Percentiles rank a stretch among this genome's conserved stretches.
Conservation (phyloP, 2,329 filamentous ascomycete genomes). For the Aphanoascus verrucosus region DNA sequence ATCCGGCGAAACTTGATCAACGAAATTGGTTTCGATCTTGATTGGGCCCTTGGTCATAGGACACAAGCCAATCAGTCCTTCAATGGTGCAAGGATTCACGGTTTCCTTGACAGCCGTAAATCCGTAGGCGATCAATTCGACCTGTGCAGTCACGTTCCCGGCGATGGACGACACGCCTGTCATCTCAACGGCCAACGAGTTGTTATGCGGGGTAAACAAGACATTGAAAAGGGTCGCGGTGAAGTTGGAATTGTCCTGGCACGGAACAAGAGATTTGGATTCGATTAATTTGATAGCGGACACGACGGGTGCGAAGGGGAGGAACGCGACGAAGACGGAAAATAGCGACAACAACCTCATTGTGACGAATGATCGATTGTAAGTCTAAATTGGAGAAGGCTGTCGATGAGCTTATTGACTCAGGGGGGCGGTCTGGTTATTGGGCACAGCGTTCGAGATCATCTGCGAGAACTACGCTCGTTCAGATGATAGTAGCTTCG, state of each 20-base stretch:
- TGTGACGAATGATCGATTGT: background rate
- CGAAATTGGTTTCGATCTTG: constrained; percentile 57
- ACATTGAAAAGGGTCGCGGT: constrained; percentile 84
- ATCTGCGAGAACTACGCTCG: background rate
- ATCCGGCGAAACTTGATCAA: constrained; percentile 40
- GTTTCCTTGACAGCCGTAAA: constrained; percentile 56
- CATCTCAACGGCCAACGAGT: constrained; percentile 61
- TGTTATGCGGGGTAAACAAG: constrained; percentile 53
- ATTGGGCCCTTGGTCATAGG: constrained; percentile 83
- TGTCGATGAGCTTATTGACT: background rate
- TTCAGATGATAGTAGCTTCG: background rate
- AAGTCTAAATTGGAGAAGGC: background rate
- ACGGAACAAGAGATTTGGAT: constrained; percentile 74
- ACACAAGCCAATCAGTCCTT: constrained; percentile 58
- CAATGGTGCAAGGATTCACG: constrained; percentile 61
- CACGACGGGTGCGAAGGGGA: constrained; percentile 38
- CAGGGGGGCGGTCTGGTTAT: background rate
- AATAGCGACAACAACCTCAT: constrained; percentile 19
- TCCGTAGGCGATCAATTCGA: constrained; percentile 72
- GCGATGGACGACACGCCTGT: constrained; percentile 73
- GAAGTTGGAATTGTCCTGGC: constrained; percentile 74
- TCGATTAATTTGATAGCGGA: constrained; percentile 59
- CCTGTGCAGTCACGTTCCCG: constrained; percentile 67
- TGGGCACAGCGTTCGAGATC: background rate
- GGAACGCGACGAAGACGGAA: constrained; percentile 30